Base-by-base conservation (phyloP, 129 eudicot species). In the Pulicaria dysenterica region DNA sequence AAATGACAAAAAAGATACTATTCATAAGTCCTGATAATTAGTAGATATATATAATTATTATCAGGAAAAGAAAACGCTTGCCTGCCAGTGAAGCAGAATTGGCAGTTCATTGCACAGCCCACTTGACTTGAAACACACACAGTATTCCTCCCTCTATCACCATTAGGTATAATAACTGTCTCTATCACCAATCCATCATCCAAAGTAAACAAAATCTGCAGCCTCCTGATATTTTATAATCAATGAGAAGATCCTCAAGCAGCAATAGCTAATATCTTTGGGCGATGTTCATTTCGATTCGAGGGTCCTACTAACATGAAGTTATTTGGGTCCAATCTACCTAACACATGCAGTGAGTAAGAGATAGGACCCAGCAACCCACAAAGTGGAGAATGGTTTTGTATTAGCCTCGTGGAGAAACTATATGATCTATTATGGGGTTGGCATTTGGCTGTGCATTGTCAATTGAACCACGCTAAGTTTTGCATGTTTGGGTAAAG, bases 61-160 rank as follows among this genome's bases (percentile, higher is more conserved):
- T 15, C 40, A 8, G 34, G 36, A 48, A 73, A 70, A 3, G 19
- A 47, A 68, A 47, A 68, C 80, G 73, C 87, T 72, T 83, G 70
- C 99, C 97, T 94, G 77, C 97, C 96, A 6, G 99, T 94, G 84
- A 82, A 94, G 84, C 97, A 94, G 64, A 94, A 94, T 82, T 94
- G 97, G 79, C 99, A 94, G 75, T 90, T 94, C 99, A 94, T 90
- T 10, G 93, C 99, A 71, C 97, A 94, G 3, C 97, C 97, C 49
- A 94, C 99, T 86, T 94, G 99, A 78, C 99, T 94, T 41, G 97
- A 94, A 83, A 94, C 93, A 73, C 97, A 94, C 5, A 94, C 96
- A n/a, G 98, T 94, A 34, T 77, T 94, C 59, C 98, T 82, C 64
- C 95, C 96, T 67, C 85, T 79, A 17, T 73, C 88, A 50, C 85